These are phyloP conservation scores for Chaetomidium leptoderma DNA, from an alignment of 495 filamentous ascomycete species.

Conservation along the genomic window DNA sequence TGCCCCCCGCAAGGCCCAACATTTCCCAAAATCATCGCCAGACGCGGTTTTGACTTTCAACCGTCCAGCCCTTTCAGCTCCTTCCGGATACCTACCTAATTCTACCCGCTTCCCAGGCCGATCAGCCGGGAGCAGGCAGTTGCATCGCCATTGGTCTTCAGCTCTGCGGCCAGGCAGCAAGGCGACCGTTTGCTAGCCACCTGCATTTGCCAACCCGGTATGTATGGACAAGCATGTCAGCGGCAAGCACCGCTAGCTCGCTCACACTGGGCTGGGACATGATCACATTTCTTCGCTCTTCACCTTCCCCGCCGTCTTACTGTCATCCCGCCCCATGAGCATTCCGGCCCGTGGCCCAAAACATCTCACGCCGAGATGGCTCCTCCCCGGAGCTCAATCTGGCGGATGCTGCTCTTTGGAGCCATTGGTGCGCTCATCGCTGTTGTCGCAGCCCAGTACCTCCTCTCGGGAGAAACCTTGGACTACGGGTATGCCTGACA, in stretches of 20 bases:
- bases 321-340: neutral
- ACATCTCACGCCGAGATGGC: neutral
- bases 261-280: no score
- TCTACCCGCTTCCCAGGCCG: neutral
- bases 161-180: slow-evolving; percentile 19
- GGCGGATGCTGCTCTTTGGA: slow-evolving; percentile 13
- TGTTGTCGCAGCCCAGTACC: slow-evolving; percentile 24
- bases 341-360: neutral
- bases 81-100: neutral
- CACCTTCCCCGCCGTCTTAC: neutral
- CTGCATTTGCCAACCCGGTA: slow-evolving; percentile 15
- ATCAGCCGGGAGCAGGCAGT: slow-evolving; percentile 7
- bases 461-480: neutral
- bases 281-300: neutral
- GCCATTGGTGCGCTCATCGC: slow-evolving; percentile 22
- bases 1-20: no score
- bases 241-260: neutral
- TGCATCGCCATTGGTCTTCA: slow-evolving; percentile 24
- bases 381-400: neutral
- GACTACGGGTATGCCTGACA: slow-evolving; percentile 12
- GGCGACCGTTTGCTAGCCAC: slow-evolving; percentile 17
- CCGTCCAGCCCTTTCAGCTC: no score
- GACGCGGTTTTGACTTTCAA: no score
- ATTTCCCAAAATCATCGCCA: no score
- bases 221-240: slow-evolving; percentile 20